Evolutionary conservation across 1,284 basidiomycete species (phyloP).

Genomic region (Boletellus deceptivus): DNA sequence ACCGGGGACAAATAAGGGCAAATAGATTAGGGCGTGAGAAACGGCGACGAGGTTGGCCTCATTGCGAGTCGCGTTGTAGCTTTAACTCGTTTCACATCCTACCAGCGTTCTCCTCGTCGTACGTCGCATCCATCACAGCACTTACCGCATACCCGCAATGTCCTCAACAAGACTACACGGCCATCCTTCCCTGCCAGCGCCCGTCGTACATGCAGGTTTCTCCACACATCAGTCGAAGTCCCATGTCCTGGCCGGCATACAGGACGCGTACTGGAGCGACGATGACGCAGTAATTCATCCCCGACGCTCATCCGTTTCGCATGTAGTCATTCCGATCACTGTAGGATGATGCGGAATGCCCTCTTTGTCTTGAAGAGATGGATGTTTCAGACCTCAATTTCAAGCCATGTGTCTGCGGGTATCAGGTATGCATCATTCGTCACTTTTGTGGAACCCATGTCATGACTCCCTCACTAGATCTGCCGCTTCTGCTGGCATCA

Average conservation of each 20-base stretch:
- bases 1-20: slow-evolving; percentile 23
- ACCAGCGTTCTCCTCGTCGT: slow-evolving; percentile 11
- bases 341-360: slow-evolving; percentile 97
- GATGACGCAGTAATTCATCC: slow-evolving; percentile 69
- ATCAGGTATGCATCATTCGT: slow-evolving; percentile 67
- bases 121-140: slow-evolving; percentile 5
- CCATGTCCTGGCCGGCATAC: slow-evolving; percentile 82
- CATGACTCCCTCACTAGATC: slow-evolving; percentile 57
- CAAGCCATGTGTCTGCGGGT: slow-evolving; percentile 98
- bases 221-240: slow-evolving; percentile 76
- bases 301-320: slow-evolving; percentile 1
- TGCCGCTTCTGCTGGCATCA: slow-evolving; percentile 99
- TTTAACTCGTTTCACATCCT: slow-evolving; percentile 21
- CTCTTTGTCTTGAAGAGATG: slow-evolving; percentile 98
- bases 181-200: slow-evolving; percentile 66
- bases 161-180: slow-evolving; percentile 43
- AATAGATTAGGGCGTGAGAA: slow-evolving; percentile 27
- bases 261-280: slow-evolving; percentile 98
- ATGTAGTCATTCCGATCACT: slow-evolving; percentile 20
- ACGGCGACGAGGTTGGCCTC: slow-evolving; percentile 19
- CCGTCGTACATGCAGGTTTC: slow-evolving; percentile 66
- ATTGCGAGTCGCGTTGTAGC: slow-evolving; percentile 25
- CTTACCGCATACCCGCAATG: slow-evolving; percentile 36
- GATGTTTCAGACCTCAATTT: slow-evolving; percentile 99
- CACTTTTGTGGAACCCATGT: slow-evolving; percentile 13